Conservation (phyloP, 495 filamentous ascomycete genomes). For the Amniculicola lignicola region DNA sequence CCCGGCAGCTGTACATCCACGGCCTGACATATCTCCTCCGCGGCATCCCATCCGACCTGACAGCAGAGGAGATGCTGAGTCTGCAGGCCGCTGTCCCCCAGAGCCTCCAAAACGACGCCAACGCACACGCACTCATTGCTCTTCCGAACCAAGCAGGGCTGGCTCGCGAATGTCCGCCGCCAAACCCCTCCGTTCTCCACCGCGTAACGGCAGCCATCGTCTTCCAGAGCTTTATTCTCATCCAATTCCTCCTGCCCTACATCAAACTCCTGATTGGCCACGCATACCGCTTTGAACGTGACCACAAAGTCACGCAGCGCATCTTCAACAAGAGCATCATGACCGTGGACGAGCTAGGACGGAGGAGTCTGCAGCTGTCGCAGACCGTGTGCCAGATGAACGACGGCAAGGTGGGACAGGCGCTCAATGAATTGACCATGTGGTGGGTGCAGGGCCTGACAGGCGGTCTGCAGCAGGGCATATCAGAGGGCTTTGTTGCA, state of each 20-base stretch:
- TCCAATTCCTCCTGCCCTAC: slow-evolving; percentile 59
- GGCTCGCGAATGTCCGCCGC: background rate
- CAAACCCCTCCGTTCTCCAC: slow-evolving; percentile 54
- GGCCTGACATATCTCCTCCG: slow-evolving; percentile 63
- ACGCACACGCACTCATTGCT: slow-evolving; percentile 39
- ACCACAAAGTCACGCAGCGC: slow-evolving; percentile 57
- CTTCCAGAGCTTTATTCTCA: slow-evolving; percentile 54
- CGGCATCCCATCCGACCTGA: slow-evolving; percentile 60
- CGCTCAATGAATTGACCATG: slow-evolving; percentile 47
- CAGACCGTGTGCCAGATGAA: slow-evolving; percentile 52
- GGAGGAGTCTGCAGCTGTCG: slow-evolving; percentile 49
- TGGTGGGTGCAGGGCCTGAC: slow-evolving; percentile 61
- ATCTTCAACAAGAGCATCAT: slow-evolving; percentile 50
- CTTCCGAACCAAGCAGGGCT: slow-evolving; percentile 8
- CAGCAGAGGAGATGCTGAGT: slow-evolving; percentile 45
- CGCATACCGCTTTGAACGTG: slow-evolving; percentile 61
- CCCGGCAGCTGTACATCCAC: slow-evolving; percentile 65
- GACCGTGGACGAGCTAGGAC: slow-evolving; percentile 53
- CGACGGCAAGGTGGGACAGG: slow-evolving; percentile 56
- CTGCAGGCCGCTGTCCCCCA: slow-evolving; percentile 50
- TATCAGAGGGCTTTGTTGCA: slow-evolving; percentile 55
- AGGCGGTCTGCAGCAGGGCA: slow-evolving; percentile 62
- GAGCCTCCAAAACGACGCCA: slow-evolving; percentile 22
- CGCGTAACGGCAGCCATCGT: slow-evolving; percentile 55
- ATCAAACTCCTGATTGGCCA: slow-evolving; percentile 51